These are phyloP conservation scores for Pyrenophora graminea DNA, from an alignment of 2,329 filamentous ascomycete genomes.

Conservation along the genomic window DNA sequence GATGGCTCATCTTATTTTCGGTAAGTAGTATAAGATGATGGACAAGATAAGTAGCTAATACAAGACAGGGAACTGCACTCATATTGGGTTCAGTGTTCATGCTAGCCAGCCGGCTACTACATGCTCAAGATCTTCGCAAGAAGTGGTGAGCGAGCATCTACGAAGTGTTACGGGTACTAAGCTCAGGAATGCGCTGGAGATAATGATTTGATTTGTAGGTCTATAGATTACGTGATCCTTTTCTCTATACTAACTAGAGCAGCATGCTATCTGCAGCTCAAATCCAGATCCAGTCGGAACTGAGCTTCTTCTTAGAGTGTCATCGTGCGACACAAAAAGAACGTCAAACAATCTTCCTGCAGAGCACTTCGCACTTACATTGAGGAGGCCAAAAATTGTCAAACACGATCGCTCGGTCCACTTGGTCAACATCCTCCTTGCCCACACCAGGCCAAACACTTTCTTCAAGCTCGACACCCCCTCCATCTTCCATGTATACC, in stretches of 20 bases:
- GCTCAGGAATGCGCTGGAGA: no score
- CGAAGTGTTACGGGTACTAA: no score
- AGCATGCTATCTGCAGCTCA: no score
- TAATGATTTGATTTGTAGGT: no score
- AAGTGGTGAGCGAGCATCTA: conserved; percentile 12
- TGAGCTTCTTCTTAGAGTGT: no score
- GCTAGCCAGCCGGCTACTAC: conserved; percentile 25
- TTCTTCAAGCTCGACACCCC: conserved; percentile 21
- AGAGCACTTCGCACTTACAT: conserved; percentile 17
- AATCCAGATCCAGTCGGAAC: no score
- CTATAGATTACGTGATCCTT: no score
- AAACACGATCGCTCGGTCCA: background rate
- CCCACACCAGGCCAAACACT: background rate
- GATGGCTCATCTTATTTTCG: conserved; percentile 32
- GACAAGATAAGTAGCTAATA: background rate
- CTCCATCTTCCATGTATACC: conserved; percentile 22
- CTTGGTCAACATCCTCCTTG: background rate
- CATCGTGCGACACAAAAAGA: no score
- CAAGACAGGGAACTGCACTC: conserved; percentile 19
- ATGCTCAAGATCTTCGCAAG: conserved; percentile 16
- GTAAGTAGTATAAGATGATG: conserved; percentile 13
- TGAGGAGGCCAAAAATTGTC: conserved; percentile 22
- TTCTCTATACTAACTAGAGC: no score
- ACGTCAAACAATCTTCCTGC: background rate
- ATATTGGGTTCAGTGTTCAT: conserved; percentile 24